These are phyloP conservation scores for Aureobasidium sp. DNA, from an alignment of 2,329 filamentous ascomycete species.

Conservation along the genomic window DNA sequence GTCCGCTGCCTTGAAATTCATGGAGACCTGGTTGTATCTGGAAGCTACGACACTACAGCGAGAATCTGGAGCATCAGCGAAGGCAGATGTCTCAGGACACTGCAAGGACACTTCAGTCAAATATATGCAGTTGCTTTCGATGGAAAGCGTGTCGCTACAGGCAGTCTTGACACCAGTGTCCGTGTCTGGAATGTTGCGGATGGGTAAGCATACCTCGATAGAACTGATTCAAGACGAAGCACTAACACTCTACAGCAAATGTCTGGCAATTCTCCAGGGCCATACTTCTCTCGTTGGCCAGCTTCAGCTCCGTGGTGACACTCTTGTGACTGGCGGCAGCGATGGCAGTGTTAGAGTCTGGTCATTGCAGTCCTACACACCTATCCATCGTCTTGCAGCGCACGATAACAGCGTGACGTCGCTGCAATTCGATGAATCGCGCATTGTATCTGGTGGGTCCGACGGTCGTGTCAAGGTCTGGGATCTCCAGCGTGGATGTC, in stretches of 20 bases:
- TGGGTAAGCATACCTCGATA: constrained; percentile 52
- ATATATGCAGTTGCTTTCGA: constrained; percentile 99
- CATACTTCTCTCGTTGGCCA: constrained; percentile 96
- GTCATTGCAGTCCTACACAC: constrained; percentile 83
- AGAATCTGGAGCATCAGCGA: constrained; percentile 98
- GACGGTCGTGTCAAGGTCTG: constrained; percentile 98
- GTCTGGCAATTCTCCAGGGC: constrained; percentile 81
- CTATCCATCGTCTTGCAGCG: constrained; percentile 88
- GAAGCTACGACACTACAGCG: constrained; percentile 94
- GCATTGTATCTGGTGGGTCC: constrained; percentile 91
- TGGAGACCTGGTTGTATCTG: constrained; percentile 94
- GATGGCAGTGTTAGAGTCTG: constrained; percentile 95
- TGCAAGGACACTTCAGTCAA: constrained; percentile 94
- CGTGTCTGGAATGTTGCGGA: constrained; percentile 91
- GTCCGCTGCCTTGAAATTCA: constrained; percentile 93
- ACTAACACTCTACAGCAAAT: constrained; percentile 5
- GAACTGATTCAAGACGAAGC: not conserved
- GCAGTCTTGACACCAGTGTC: constrained; percentile 92
- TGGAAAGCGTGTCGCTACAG: constrained; percentile 85
- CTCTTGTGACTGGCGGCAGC: constrained; percentile 89
- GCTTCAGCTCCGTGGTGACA: constrained; percentile 90
- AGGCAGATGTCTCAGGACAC: constrained; percentile 80
- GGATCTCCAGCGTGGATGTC: constrained; percentile 85
- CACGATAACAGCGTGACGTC: constrained; percentile 99
- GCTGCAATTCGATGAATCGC: constrained; percentile 90